phyloP scores from a whole-genome alignment of 176 grass and related monocot genomes.

The Rhynchospora breviuscula region DNA sequence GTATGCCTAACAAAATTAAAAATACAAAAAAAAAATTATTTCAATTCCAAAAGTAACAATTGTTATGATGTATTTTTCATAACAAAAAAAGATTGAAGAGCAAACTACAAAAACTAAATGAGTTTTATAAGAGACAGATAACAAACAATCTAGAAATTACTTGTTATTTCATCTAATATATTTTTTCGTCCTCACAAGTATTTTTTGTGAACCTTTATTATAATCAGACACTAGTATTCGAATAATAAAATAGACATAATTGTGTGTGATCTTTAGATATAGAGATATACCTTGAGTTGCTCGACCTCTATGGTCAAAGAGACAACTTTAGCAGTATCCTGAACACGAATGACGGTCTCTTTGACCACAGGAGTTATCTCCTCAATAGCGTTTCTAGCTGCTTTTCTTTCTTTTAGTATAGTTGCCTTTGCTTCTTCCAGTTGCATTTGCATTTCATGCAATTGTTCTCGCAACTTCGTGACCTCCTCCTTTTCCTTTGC shows the following conservation, averaged over 20 bases:
- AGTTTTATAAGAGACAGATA: neutral
- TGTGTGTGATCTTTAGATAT: neutral
- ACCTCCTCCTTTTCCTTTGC: constrained; percentile 23
- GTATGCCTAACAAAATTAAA: constrained; percentile 40
- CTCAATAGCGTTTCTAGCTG: constrained; percentile 93
- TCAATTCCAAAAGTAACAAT: constrained; percentile 22
- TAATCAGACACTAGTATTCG: neutral
- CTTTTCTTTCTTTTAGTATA: constrained; percentile 78
- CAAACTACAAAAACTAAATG: too few species aligned
- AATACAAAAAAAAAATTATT: too few species aligned
- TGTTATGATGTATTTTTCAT: too few species aligned
- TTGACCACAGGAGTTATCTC: constrained; percentile 92
- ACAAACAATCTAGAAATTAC: neutral
- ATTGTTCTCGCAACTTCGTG: constrained; percentile 62
- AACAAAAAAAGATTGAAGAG: too few species aligned
- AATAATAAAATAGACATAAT: constrained; percentile 4
- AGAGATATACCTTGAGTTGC: constrained; percentile 58
- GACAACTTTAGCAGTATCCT: constrained; percentile 83
- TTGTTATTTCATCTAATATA: too few species aligned
- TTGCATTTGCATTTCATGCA: constrained; percentile 70
- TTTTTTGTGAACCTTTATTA: neutral
- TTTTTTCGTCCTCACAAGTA: neutral
- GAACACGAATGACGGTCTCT: constrained; percentile 74
- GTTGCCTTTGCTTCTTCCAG: constrained; percentile 66
- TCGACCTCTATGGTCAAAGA: constrained; percentile 68